These are phyloP conservation scores for Cetraspora pellucida DNA, from an alignment of 192 early-diverging fungal species.

Conservation along the genomic window DNA sequence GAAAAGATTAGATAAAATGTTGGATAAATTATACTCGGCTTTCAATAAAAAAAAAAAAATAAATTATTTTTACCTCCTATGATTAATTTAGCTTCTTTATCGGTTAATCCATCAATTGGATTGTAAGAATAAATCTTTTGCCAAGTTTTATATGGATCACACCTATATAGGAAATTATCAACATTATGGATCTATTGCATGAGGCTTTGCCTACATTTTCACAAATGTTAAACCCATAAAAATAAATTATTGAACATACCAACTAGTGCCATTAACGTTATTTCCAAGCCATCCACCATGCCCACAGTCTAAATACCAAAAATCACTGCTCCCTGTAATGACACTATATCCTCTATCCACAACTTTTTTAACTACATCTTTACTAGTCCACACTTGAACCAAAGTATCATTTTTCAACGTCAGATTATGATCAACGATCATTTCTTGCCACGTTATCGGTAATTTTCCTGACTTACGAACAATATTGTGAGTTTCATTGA, in stretches of 20 bases:
- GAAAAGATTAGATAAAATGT: too few relatives aligned
- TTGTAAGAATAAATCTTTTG: conserved; percentile 75
- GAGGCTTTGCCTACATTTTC: too few relatives aligned
- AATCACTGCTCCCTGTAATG: conserved; percentile 63
- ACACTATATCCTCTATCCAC: conserved; percentile 68
- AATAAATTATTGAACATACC: conserved; percentile 21
- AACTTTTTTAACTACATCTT: conserved; percentile 57
- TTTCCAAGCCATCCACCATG: conserved; percentile 68
- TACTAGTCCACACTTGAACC: conserved; percentile 72
- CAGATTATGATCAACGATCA: conserved; percentile 57
- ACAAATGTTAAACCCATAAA: too few relatives aligned
- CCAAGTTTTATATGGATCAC: conserved; percentile 77
- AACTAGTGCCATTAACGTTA: conserved; percentile 40
- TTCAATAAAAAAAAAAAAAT: too few relatives aligned
- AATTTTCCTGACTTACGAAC: conserved; percentile 49
- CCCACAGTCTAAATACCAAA: conserved; percentile 81
- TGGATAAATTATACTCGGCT: too few relatives aligned
- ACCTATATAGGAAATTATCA: conserved; percentile 50
- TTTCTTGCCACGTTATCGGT: conserved; percentile 82
- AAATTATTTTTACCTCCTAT: conserved; percentile 52
- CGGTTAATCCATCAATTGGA: conserved; percentile 54
- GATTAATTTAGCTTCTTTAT: conserved; percentile 57
- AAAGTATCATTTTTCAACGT: conserved; percentile 61
- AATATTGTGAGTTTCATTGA: conserved; percentile 52
- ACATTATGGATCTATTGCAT: too few relatives aligned